Evolutionary conservation across 805 yeast genomes (phyloP), one percentile per base, ranked within the genome.

Genomic region (Candida hungchunana): DNA sequence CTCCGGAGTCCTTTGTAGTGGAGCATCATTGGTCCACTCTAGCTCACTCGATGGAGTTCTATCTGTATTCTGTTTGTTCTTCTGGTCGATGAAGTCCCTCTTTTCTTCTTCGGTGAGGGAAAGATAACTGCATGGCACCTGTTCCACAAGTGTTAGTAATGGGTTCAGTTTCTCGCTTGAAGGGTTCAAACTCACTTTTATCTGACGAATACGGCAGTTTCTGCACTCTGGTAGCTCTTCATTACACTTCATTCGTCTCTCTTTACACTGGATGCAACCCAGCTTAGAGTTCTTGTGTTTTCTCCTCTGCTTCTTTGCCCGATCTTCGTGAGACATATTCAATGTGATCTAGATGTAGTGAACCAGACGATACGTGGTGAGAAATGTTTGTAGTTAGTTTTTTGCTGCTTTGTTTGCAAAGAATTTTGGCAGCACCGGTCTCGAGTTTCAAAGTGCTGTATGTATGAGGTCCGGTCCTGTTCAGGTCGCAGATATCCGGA

Each of bases 181-280:
- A n/a, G 8, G 23, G 15, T 21, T 16, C 16, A 14, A 7, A 42
- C 49, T 20, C 20, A 45, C 49, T 13, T 46, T 51, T 16, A 48
- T 50, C 16, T 45, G 55, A 15, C 58, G 51, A 22, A 50, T 50
- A 6, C 40, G 35, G 40, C 77, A 71, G 45, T 71, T 71, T 40
- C 63, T 51, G 44, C 77, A 71, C 32, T 66, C 63, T 0, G 77
- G 77, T 13, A 71, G 57, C 30, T 63, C 66, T 41, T 71, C 75
- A 47, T 68, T 73, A 50, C 77, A 71, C 43, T 71, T 71, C 52
- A 71, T 71, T 26, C 77, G 56, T 38, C 77, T 58, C 38, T 67
- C 69, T 35, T 71, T 71, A 46, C 77, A 71, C 16, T 74, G 72
- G 3, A 69, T 64, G 42, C 77, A 71, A 52, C 57, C 57, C 0